These are phyloP conservation scores for Neodidymelliopsis sp. DNA, from an alignment of 2,329 filamentous ascomycete genomes.

Conservation along the genomic window DNA sequence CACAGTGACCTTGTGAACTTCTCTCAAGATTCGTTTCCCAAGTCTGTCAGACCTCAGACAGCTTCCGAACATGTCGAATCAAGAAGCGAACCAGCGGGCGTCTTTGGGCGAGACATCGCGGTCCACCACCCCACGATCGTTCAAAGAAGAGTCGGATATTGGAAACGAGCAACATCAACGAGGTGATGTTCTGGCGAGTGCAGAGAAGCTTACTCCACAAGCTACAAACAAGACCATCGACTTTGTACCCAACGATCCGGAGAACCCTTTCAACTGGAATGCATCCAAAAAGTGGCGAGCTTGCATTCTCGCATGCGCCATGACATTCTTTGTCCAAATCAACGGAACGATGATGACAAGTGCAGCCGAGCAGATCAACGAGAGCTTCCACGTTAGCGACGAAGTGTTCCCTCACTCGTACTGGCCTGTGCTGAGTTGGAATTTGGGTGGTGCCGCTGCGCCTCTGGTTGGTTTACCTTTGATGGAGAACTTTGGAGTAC, in stretches of 20 bases:
- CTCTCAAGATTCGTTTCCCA: not conserved
- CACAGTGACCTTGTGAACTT: slow-evolving; percentile 3
- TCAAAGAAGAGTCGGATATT: slow-evolving; percentile 3
- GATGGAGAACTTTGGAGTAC: slow-evolving; percentile 55
- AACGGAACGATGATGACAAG: slow-evolving; percentile 46
- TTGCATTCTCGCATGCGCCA: slow-evolving; percentile 54
- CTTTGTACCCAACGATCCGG: slow-evolving; percentile 33
- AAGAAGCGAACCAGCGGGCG: not conserved
- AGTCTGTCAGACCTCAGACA: not conserved
- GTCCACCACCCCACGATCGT: slow-evolving; percentile 5
- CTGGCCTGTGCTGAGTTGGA: slow-evolving; percentile 54
- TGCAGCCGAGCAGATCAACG: slow-evolving; percentile 45
- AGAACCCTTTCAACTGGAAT: slow-evolving; percentile 53
- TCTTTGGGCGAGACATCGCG: slow-evolving; percentile 2
- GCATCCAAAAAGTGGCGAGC: slow-evolving; percentile 52
- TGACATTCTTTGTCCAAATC: slow-evolving; percentile 46
- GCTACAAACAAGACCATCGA: slow-evolving; percentile 16
- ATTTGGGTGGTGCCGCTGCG: slow-evolving; percentile 52
- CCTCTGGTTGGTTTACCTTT: slow-evolving; percentile 53
- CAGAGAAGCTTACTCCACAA: slow-evolving; percentile 1
- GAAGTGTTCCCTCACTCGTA: slow-evolving; percentile 51
- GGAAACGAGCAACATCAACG: slow-evolving; percentile 1
- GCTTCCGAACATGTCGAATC: slow-evolving; percentile 8
- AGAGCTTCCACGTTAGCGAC: slow-evolving; percentile 51
- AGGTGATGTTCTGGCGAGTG: not conserved